A percentile compares a stretch with the other conserved stretches of the same genome.
Conservation (phyloP, 352 stramenopile species). For the Phytopythium sindhum region DNA sequence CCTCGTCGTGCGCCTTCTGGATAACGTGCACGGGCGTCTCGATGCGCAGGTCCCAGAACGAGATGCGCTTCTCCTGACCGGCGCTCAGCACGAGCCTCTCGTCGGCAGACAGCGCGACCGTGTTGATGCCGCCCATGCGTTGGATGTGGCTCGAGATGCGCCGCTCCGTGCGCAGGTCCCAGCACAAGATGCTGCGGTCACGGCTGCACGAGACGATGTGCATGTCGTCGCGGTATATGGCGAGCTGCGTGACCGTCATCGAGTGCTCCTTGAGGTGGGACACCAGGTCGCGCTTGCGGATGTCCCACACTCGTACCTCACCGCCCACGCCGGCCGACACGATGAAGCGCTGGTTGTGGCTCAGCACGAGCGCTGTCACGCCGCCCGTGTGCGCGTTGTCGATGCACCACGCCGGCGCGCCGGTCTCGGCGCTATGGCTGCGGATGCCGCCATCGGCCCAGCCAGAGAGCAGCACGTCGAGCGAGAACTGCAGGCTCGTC, state of each 20-base stretch:
- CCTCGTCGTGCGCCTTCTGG: conserved; percentile 71
- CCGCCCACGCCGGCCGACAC: conserved; percentile 78
- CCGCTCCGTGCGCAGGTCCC: conserved; percentile 88
- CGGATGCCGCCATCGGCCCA: conserved; percentile 90
- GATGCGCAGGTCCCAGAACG: conserved; percentile 90
- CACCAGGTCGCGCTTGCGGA: conserved; percentile 87
- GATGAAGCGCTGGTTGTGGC: conserved; percentile 89
- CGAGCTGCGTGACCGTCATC: conserved; percentile 78
- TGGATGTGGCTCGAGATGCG: conserved; percentile 88
- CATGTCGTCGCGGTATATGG: conserved; percentile 89
- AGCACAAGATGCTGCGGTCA: conserved; percentile 91
- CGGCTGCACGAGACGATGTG: conserved; percentile 87
- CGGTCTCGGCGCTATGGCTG: conserved; percentile 83
- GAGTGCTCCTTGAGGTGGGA: conserved; percentile 92
- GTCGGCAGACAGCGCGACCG: conserved; percentile 82
- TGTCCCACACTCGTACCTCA: conserved; percentile 92
- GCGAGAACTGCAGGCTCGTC: conserved; percentile 78
- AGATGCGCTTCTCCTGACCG: conserved; percentile 92
- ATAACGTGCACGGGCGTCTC: conserved; percentile 79
- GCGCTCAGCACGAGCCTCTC: conserved; percentile 89
- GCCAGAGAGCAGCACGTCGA: conserved; percentile 86
- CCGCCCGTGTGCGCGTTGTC: conserved; percentile 88
- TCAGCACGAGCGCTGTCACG: conserved; percentile 87
- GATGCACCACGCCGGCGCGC: conserved; percentile 85
- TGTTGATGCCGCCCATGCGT: conserved; percentile 93